phyloP scores from a whole-genome alignment of 352 stramenopile genomes.

The Phytopythium helicoides region DNA sequence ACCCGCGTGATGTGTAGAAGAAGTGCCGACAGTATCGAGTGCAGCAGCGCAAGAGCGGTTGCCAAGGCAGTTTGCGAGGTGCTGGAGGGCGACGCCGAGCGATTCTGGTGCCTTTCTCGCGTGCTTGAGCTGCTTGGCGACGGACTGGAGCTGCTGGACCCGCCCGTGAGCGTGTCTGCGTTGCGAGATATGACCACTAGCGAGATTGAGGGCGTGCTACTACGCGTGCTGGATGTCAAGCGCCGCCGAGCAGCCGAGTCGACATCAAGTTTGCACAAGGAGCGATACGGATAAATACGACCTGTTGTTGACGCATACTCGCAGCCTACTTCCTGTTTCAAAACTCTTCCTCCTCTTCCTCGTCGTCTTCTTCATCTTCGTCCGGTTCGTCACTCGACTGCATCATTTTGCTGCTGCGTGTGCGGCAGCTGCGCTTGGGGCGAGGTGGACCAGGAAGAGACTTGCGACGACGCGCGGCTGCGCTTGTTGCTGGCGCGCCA shows the following conservation, averaged over 20 bases:
- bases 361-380: slow-evolving; percentile 34
- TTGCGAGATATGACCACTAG: slow-evolving; percentile 35
- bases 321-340: slow-evolving; percentile 6
- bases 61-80: slow-evolving; percentile 40
- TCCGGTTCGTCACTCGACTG: slow-evolving; percentile 21
- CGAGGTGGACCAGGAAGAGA: slow-evolving; percentile 1
- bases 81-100: slow-evolving; percentile 33
- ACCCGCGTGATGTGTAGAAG: slow-evolving; percentile 25
- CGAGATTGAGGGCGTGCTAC: slow-evolving; percentile 64
- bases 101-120: slow-evolving; percentile 73
- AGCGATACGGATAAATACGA: slow-evolving; percentile 1
- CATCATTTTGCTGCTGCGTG: background rate
- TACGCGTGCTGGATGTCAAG: slow-evolving; percentile 59
- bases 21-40: slow-evolving; percentile 24
- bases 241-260: slow-evolving; percentile 14
- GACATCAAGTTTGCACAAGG: slow-evolving; percentile 3
- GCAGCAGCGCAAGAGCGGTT: slow-evolving; percentile 29
- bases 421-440: slow-evolving; percentile 9
- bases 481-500: background rate
- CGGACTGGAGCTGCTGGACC: slow-evolving; percentile 42
- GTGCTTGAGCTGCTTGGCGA: slow-evolving; percentile 61
- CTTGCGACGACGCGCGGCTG: slow-evolving; percentile 27
- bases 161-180: slow-evolving; percentile 25
- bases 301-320: background rate
- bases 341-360: slow-evolving; percentile 14